Evolutionary conservation across 805 yeast genomes (phyloP).

Genomic region (Metschnikowia cerradonensis): DNA sequence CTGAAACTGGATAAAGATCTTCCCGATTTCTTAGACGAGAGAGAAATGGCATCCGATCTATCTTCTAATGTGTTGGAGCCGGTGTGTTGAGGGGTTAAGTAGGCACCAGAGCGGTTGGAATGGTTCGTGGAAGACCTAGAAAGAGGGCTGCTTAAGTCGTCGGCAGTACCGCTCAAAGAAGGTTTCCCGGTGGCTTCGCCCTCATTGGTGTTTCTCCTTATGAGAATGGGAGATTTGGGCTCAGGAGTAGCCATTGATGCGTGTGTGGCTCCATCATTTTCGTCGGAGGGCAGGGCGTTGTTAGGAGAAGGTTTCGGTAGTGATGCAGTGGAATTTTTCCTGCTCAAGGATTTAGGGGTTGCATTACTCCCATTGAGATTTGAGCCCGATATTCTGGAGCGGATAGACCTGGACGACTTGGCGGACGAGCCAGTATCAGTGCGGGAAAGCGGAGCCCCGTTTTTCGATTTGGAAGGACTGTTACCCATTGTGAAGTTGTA

Average conservation of each 20-base stretch:
- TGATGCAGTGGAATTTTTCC: slow-evolving; percentile 27
- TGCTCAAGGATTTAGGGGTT: slow-evolving; percentile 28
- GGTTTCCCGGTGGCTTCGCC: slow-evolving; percentile 12
- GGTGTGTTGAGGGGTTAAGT: slow-evolving; percentile 17
- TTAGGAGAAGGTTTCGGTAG: slow-evolving; percentile 14
- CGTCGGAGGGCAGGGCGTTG: slow-evolving; percentile 19
- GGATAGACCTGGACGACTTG: slow-evolving; percentile 44
- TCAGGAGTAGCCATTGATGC: slow-evolving; percentile 52
- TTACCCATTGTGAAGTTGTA: slow-evolving; percentile 43
- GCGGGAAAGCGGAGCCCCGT: slow-evolving; percentile 46
- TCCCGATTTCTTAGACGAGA: slow-evolving; percentile 15
- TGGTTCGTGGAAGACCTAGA: slow-evolving; percentile 20
- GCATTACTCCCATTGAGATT: slow-evolving; percentile 20
- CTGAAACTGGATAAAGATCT: slow-evolving; percentile 16
- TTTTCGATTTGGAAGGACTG: slow-evolving; percentile 42
- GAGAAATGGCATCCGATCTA: slow-evolving; percentile 16
- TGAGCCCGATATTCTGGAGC: slow-evolving; percentile 32
- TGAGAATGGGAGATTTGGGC: slow-evolving; percentile 71
- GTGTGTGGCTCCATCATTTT: slow-evolving; percentile 17
- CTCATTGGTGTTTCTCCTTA: slow-evolving; percentile 48
- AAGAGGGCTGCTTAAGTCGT: slow-evolving; percentile 19
- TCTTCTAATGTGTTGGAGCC: slow-evolving; percentile 16
- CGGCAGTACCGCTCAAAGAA: slow-evolving; percentile 8
- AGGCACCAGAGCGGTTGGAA: slow-evolving; percentile 12
- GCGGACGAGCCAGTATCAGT: slow-evolving; percentile 53